Conservation (phyloP, 2,329 filamentous ascomycete species). For the Beauveria asiatica region DNA sequence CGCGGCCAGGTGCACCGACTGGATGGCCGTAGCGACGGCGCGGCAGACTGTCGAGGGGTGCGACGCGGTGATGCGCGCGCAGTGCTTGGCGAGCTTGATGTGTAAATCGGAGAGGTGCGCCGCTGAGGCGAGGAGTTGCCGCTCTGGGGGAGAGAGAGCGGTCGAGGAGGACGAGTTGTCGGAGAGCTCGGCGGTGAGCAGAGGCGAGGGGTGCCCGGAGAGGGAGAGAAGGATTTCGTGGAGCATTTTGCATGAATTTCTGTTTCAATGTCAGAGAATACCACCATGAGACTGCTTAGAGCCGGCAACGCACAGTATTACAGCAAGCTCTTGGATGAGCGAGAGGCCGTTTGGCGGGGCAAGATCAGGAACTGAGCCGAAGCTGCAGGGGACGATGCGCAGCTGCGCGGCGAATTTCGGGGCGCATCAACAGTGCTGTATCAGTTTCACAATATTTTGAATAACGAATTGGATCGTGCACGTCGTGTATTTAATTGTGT, state of each 20-base stretch:
- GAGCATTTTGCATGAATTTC: slow-evolving; percentile 55
- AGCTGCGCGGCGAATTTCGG: neutral
- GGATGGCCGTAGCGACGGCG: slow-evolving; percentile 73
- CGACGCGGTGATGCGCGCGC: slow-evolving; percentile 55
- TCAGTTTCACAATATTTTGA: neutral
- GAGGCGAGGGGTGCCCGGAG: slow-evolving; percentile 83
- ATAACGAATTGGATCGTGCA: neutral
- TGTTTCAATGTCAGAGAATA: neutral
- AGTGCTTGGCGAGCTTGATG: slow-evolving; percentile 58
- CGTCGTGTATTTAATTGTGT: neutral
- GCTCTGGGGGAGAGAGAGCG: slow-evolving; percentile 66
- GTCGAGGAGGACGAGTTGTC: slow-evolving; percentile 34
- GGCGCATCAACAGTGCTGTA: neutral
- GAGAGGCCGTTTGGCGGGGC: slow-evolving; percentile 1
- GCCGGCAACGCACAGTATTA: neutral
- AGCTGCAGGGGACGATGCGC: neutral
- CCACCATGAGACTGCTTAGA: neutral
- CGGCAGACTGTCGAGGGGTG: slow-evolving; percentile 80
- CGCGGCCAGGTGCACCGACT: slow-evolving; percentile 62
- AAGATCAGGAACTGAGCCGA: neutral
- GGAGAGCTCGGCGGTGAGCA: slow-evolving; percentile 53
- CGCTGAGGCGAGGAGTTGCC: slow-evolving; percentile 68
- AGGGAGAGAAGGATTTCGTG: slow-evolving; percentile 97
- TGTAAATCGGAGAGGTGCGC: slow-evolving; percentile 73
- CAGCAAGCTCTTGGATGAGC: neutral